Evolutionary conservation across 177 flowering plant species (phyloP), one percentile per base, ranked within the genome.

Genomic region (Tripterygium wilfordii): DNA sequence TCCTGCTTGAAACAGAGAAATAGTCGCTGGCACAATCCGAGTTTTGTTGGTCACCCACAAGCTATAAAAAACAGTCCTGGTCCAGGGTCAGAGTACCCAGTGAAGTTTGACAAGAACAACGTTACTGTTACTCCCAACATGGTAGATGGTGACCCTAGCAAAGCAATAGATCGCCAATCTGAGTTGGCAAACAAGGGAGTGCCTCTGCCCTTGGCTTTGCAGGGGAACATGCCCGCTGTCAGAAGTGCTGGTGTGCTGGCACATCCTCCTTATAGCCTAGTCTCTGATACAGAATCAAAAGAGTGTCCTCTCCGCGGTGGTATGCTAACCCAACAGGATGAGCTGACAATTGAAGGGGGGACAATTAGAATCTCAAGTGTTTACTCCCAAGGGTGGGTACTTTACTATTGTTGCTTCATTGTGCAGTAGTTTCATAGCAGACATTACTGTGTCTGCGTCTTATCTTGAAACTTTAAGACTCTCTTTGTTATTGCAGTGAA

Each of bases 351-450:
- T 53, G 97, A 87, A 78, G 90, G 82, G 39, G 97, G 97, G 27
- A 84, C 88, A n/a, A 84, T 87, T 37, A 83, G 68, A 64, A 61
- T 90, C 18, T 77, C 96, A 33, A 83, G 80, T 53, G 69, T 57
- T 14, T 87, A 82, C 65, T 87, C 96, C 21, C 80, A 80, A 58
- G 94, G 79, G 97, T 90, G 61, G 54, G 88, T 68, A n/a, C n/a
- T n/a, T n/a, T n/a, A n/a, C n/a, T n/a, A n/a, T n/a, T n/a, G n/a
- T n/a, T n/a, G n/a, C n/a, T n/a, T n/a, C n/a, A n/a, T n/a, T n/a
- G n/a, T n/a, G n/a, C n/a, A n/a, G n/a, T n/a, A n/a, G n/a, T n/a
- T n/a, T n/a, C n/a, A n/a, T n/a, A n/a, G n/a, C n/a, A n/a, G n/a
- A n/a, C n/a, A n/a, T n/a, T n/a, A n/a, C n/a, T n/a, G n/a, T n/a